phyloP scores from a whole-genome alignment of 306 rosid genomes.

The Cicer judaicum region DNA sequence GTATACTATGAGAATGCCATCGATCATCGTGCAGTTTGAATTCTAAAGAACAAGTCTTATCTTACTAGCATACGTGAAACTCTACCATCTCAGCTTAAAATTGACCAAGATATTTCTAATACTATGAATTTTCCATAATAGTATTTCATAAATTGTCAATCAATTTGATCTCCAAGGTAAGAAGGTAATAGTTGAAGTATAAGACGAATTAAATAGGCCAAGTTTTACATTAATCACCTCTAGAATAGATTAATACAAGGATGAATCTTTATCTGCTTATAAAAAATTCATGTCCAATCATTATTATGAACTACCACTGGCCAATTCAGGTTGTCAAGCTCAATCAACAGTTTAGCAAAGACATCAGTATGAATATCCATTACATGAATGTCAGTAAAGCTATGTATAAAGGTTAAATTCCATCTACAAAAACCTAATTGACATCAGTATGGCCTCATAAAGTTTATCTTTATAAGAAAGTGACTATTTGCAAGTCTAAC shows the following conservation, averaged over 20 bases:
- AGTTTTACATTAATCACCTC: conserved; percentile 15
- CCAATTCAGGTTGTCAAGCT: too few species aligned
- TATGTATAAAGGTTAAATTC: conserved; percentile 5
- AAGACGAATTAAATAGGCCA: not conserved
- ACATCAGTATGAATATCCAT: too few species aligned
- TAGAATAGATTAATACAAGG: not conserved
- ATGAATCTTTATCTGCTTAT: not conserved
- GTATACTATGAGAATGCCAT: not conserved
- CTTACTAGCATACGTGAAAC: conserved; percentile 16
- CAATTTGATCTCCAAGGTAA: conserved; percentile 28
- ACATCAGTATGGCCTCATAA: conserved; percentile 1
- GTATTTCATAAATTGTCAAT: conserved; percentile 28
- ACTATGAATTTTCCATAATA: conserved; percentile 2
- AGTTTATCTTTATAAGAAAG: conserved; percentile 30
- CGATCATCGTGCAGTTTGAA: conserved; percentile 16
- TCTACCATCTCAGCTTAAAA: conserved; percentile 5
- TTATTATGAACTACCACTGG: too few species aligned
- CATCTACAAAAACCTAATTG: not conserved
- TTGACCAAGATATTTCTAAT: conserved; percentile 24
- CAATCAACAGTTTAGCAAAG: too few species aligned
- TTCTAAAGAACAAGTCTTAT: conserved; percentile 31
- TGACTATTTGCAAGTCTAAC: not conserved
- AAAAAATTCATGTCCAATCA: too few species aligned
- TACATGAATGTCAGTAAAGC: too few species aligned
- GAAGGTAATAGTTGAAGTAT: not conserved